Evolutionary conservation across 1,284 basidiomycete species (phyloP), one percentile per base, ranked within the genome.

Genomic region (Polyporus tsugae): DNA sequence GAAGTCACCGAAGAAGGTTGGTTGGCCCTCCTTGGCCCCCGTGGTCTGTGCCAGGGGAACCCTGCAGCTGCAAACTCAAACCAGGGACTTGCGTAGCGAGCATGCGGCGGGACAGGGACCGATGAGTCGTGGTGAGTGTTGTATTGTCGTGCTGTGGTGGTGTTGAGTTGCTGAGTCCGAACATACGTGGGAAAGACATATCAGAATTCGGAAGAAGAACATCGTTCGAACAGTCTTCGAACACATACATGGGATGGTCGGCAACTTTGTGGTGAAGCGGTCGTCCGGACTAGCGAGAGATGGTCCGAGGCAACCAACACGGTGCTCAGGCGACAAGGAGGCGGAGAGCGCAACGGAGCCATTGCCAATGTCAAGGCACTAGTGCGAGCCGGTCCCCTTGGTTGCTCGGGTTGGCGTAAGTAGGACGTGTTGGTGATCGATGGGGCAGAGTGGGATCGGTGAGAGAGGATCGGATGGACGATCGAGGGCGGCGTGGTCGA

Each of bases 101-200:
- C n/a, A 46, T 10, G n/a, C 44, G 22, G 22, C 22, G 46, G 52
- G 25, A 15, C 25, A 39, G 29, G 5, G 52, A 53, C 29, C 25
- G 52, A 53, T 6, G 15, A n/a, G 29, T 3, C 9, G 11, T 55
- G 52, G 29, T 55, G 52, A 55, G 52, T 22, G 19, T 46, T 17
- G 44, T n/a, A 7, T 19, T 29, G 33, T 55, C 5, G 29, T 35
- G 15, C 5, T 33, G 29, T 7, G 13, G 10, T 29, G 7, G 29
- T 55, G 52, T 35, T 35, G 52, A 55, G 15, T 55, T 35, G 17
- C 46, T 55, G 52, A 55, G 52, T 55, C 52, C 33, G 29, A 55
- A 55, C 29, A 33, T 33, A 29, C 29, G 52, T 55, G 52, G 52
- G 52, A 55, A 49, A 53, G 1, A 35, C 29, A 55, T 35, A 55